Evolutionary conservation across 306 rosid genomes (phyloP).

Genomic region (Inga oerstediana): DNA sequence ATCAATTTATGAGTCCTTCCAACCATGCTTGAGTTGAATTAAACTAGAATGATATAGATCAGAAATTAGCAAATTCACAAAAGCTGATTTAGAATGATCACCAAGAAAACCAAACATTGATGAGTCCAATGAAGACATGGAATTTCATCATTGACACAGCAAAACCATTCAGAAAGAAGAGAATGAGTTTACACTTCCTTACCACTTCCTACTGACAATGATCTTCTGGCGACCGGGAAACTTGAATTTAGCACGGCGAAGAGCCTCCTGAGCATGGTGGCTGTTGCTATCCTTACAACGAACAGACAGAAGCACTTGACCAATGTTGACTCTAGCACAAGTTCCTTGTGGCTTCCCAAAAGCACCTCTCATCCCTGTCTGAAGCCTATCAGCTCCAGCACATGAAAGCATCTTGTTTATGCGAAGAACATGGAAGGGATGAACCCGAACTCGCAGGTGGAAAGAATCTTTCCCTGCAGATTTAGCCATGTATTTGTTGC

Average conservation of each 20-base stretch:
- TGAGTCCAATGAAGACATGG: background rate
- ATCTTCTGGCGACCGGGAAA: constrained; percentile 82
- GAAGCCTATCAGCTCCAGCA: constrained; percentile 92
- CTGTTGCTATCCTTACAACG: constrained; percentile 66
- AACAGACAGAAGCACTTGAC: constrained; percentile 75
- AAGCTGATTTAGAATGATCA: too few relatives aligned
- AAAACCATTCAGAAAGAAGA: background rate
- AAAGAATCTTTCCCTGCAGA: constrained; percentile 78
- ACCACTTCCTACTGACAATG: constrained; percentile 83
- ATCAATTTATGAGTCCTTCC: background rate
- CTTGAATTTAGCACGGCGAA: constrained; percentile 78
- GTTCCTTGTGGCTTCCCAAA: constrained; percentile 85
- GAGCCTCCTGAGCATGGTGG: constrained; percentile 73
- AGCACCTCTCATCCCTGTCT: constrained; percentile 91
- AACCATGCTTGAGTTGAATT: background rate
- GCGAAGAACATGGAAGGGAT: constrained; percentile 79
- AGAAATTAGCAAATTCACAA: too few relatives aligned
- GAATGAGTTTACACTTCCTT: background rate
- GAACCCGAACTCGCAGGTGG: constrained; percentile 80
- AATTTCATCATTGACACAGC: background rate
- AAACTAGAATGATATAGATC: too few relatives aligned
- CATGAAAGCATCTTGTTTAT: constrained; percentile 94
- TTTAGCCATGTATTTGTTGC: constrained; percentile 83
- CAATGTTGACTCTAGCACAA: constrained; percentile 78
- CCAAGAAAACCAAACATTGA: too few relatives aligned